Conservation (phyloP, 176 grass and related monocot species). For the Typha latifolia region DNA sequence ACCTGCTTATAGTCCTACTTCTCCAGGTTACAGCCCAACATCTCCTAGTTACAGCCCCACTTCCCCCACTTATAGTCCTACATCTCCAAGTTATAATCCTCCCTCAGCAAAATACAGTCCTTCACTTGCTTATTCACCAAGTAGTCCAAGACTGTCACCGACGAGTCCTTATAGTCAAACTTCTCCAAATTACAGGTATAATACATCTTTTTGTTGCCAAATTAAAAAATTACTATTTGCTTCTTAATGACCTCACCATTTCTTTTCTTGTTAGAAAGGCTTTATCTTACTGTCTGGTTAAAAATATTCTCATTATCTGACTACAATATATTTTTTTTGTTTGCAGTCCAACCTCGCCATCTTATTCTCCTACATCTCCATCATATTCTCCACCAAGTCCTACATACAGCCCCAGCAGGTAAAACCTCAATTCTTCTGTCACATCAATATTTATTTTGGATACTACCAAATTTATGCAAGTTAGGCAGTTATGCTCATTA, state of each 20-base stretch:
- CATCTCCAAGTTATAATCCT: conserved; percentile 58
- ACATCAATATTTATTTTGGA: neutral
- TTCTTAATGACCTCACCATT: conserved; percentile 13
- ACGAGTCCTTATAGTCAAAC: conserved; percentile 54
- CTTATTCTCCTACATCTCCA: conserved; percentile 87
- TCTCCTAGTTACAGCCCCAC: conserved; percentile 70
- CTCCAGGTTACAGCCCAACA: conserved; percentile 62
- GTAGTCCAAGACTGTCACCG: conserved; percentile 31
- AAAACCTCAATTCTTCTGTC: neutral
- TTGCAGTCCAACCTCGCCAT: conserved; percentile 64
- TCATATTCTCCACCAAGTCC: conserved; percentile 74
- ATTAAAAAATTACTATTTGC: conserved; percentile 18
- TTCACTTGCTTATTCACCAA: conserved; percentile 81
- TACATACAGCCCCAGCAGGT: conserved; percentile 86
- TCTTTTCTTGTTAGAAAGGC: conserved; percentile 20
- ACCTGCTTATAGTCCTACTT: conserved; percentile 58
- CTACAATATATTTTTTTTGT: conserved; percentile 7
- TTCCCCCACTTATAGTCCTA: conserved; percentile 54
- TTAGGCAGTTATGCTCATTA: neutral
- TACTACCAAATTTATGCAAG: neutral
- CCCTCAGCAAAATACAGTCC: conserved; percentile 84
- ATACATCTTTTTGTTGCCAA: neutral
- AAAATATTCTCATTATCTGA: neutral
- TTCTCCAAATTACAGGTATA: conserved; percentile 65
- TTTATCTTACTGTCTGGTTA: neutral